Conservation (phyloP, 2,329 filamentous ascomycete genomes). For the Thermomyces lanuginosus region DNA sequence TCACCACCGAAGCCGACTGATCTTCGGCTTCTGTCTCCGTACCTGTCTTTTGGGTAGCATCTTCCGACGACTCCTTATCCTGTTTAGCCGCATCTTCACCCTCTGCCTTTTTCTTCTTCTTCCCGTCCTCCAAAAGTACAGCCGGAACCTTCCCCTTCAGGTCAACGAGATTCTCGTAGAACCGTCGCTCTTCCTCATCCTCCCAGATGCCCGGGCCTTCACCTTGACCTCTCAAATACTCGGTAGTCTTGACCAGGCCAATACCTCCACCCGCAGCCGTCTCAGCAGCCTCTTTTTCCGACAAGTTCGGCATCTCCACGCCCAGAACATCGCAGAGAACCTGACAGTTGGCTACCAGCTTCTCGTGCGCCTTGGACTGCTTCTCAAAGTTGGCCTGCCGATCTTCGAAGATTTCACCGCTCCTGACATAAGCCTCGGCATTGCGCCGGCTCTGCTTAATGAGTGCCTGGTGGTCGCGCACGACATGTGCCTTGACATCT, state of each 20-base stretch:
- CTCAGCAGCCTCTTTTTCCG: conserved; percentile 59
- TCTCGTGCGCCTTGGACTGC: conserved; percentile 79
- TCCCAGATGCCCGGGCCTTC: conserved; percentile 96
- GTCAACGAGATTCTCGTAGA: conserved; percentile 94
- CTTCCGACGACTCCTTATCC: conserved; percentile 27
- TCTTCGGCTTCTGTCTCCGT: conserved; percentile 47
- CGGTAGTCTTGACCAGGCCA: conserved; percentile 81
- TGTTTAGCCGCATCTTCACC: conserved; percentile 58
- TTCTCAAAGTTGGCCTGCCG: conserved; percentile 92
- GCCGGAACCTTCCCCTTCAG: conserved; percentile 89
- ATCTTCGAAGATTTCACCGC: conserved; percentile 94
- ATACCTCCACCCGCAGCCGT: conserved; percentile 58
- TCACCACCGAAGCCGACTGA: conserved; percentile 82
- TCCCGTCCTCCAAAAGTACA: conserved; percentile 81
- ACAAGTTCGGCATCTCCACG: conserved; percentile 83
- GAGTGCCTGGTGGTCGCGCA: conserved; percentile 84
- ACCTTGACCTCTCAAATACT: conserved; percentile 77
- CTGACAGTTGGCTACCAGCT: conserved; percentile 77
- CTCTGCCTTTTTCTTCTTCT: conserved; percentile 74
- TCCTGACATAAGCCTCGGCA: conserved; percentile 95
- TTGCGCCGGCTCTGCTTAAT: conserved; percentile 79
- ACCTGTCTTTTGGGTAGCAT: conserved; percentile 26
- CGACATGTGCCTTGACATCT: conserved; percentile 73
- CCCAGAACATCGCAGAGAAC: conserved; percentile 76
- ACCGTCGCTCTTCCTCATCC: conserved; percentile 91